Evolutionary conservation across 2,329 filamentous ascomycete genomes (phyloP).

Genomic region (Colletotrichum tofieldiae): DNA sequence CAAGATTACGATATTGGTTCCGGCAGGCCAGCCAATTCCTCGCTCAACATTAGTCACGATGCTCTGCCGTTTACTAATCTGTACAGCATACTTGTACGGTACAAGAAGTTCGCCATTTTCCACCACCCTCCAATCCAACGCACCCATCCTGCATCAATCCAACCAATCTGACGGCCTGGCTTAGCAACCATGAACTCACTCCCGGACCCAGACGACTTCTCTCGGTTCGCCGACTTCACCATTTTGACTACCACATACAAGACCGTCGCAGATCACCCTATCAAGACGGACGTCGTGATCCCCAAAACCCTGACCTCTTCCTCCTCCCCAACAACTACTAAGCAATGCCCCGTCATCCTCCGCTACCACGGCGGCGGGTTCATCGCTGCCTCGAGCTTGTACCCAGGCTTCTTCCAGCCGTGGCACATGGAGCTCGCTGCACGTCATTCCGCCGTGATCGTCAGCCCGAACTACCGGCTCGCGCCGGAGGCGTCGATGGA

Average conservation of each 20-base stretch:
- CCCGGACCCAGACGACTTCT: conserved; percentile 17
- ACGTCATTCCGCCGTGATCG: conserved; percentile 46
- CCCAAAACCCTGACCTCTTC: conserved; percentile 46
- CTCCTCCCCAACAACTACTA: conserved; percentile 31
- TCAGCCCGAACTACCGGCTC: conserved; percentile 48
- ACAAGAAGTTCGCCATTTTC: too few species aligned
- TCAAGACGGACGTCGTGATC: conserved; percentile 45
- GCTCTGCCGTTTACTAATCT: background rate
- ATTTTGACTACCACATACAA: conserved; percentile 22
- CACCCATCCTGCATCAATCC: too few species aligned
- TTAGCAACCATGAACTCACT: background rate
- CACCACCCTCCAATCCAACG: too few species aligned
- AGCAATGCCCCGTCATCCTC: conserved; percentile 5
- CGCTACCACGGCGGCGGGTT: conserved; percentile 50
- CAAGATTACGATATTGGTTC: background rate
- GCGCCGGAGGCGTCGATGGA: conserved; percentile 46
- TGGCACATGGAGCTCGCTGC: conserved; percentile 47
- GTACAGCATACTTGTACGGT: background rate
- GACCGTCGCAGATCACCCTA: conserved; percentile 13
- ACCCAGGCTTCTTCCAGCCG: conserved; percentile 46
- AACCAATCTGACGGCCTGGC: too few species aligned
- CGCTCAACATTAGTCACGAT: background rate
- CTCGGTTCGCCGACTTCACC: conserved; percentile 17
- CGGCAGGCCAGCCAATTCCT: background rate
- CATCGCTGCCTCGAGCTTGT: conserved; percentile 44